Conservation (phyloP, 805 yeast species). For the Pachysolen tannophilus region DNA sequence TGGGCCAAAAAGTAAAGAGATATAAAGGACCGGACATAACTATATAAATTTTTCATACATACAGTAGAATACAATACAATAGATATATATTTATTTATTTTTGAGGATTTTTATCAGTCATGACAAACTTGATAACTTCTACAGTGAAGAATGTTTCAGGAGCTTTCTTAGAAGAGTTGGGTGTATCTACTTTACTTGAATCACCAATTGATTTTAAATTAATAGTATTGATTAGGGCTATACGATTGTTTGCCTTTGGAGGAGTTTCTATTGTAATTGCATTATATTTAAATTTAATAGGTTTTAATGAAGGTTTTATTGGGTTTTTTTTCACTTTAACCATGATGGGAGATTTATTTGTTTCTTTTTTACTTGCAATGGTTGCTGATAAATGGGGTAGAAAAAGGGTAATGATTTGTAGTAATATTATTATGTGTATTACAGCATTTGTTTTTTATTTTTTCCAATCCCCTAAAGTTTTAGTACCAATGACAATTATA, state of each 20-base stretch:
- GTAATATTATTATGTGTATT: conserved; percentile 31
- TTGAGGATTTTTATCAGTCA: no score
- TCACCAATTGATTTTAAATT: conserved; percentile 26
- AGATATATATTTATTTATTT: no score
- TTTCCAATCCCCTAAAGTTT: conserved; percentile 22
- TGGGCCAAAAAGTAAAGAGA: no score
- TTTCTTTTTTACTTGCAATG: conserved; percentile 37
- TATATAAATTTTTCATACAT: no score
- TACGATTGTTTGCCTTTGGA: conserved; percentile 29
- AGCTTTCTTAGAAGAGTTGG: no score
- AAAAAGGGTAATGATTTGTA: conserved; percentile 27
- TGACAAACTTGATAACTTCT: no score
- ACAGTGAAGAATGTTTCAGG: no score
- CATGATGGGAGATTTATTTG: conserved; percentile 41
- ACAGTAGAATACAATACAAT: no score
- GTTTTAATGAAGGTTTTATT: conserved; percentile 31
- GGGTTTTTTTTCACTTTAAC: conserved; percentile 44
- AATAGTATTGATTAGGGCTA: conserved; percentile 24
- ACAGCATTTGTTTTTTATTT: conserved; percentile 34
- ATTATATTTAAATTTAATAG: conserved; percentile 32
- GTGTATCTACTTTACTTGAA: conserved; percentile 21
- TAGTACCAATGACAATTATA: conserved; percentile 30
- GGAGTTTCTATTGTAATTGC: conserved; percentile 33
- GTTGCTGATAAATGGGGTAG: conserved; percentile 42
- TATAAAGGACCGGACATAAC: no score